phyloP scores from a whole-genome alignment of 148 eudicot species.

The Persicaria tinctoria region DNA sequence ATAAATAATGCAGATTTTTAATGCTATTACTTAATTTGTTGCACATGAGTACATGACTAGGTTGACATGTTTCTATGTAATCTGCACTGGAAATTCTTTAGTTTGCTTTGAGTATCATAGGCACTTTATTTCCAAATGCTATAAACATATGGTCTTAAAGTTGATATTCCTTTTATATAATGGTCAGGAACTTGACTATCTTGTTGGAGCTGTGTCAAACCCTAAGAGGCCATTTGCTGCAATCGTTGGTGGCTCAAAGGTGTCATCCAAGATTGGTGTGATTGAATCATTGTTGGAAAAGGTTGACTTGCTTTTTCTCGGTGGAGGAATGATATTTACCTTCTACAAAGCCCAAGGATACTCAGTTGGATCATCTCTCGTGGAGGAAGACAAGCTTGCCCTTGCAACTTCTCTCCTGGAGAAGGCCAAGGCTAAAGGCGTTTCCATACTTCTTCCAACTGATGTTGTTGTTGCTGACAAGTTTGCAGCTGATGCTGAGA shows the following conservation, averaged over 20 bases:
- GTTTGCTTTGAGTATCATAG: not conserved
- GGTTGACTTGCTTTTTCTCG: constrained; percentile 63
- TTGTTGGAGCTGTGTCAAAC: constrained; percentile 75
- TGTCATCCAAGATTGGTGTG: constrained; percentile 79
- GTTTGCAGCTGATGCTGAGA: constrained; percentile 87
- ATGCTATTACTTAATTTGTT: not conserved
- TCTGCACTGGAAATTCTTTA: not conserved
- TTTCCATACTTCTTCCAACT: constrained; percentile 58
- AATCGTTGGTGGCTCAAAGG: constrained; percentile 91
- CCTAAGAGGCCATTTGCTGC: constrained; percentile 96
- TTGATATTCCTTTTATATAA: constrained; percentile 8
- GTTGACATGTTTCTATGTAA: not conserved
- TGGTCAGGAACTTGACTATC: constrained; percentile 75
- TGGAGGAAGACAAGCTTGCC: constrained; percentile 87
- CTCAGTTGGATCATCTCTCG: constrained; percentile 71
- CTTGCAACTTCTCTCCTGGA: constrained; percentile 71
- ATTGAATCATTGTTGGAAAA: constrained; percentile 75
- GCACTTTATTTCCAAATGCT: not conserved
- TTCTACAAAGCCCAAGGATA: constrained; percentile 91
- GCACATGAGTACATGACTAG: not conserved
- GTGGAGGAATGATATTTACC: constrained; percentile 93
- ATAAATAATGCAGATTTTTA: not conserved
- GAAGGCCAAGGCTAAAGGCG: constrained; percentile 84
- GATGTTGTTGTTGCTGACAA: constrained; percentile 74
- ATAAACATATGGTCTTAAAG: not conserved